Evolutionary conservation across 2,329 filamentous ascomycete genomes (phyloP).

Genomic region (Cladosporium sp.): DNA sequence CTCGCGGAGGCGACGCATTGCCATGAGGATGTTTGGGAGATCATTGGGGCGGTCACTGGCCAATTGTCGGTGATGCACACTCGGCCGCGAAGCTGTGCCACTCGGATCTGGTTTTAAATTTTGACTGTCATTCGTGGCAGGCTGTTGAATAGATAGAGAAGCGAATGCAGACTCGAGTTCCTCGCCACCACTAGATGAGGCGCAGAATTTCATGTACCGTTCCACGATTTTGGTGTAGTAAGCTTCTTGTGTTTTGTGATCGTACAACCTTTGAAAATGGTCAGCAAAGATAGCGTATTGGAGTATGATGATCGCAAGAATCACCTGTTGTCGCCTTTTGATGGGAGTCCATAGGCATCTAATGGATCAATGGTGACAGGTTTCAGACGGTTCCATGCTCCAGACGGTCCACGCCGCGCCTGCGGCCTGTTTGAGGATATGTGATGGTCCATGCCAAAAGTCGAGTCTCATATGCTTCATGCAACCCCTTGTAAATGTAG

Average conservation of each 20-base stretch:
- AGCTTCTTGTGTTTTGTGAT: slow-evolving; percentile 72
- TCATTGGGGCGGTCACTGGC: slow-evolving; percentile 52
- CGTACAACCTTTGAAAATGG: slow-evolving; percentile 39
- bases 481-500: not conserved
- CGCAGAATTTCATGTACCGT: slow-evolving; percentile 86
- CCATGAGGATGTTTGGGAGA: slow-evolving; percentile 70
- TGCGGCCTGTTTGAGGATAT: slow-evolving; percentile 20
- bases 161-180: slow-evolving; percentile 73
- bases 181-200: slow-evolving; percentile 64
- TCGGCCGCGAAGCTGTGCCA: slow-evolving; percentile 12
- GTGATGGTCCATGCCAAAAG: slow-evolving; percentile 1
- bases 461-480: not conserved
- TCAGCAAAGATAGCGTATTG: not conserved
- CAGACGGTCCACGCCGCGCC: slow-evolving; percentile 40
- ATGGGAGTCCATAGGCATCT: slow-evolving; percentile 77
- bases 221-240: slow-evolving; percentile 87
- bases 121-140: not conserved
- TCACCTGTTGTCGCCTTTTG: slow-evolving; percentile 83
- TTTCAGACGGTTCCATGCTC: slow-evolving; percentile 67
- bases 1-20: slow-evolving; percentile 88
- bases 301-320: not conserved
- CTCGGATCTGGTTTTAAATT: not conserved
- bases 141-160: slow-evolving; percentile 48
- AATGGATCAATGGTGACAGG: slow-evolving; percentile 71
- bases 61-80: slow-evolving; percentile 20